Base-by-base conservation (phyloP, 1,139 yeast species). In the Candida sp. region DNA sequence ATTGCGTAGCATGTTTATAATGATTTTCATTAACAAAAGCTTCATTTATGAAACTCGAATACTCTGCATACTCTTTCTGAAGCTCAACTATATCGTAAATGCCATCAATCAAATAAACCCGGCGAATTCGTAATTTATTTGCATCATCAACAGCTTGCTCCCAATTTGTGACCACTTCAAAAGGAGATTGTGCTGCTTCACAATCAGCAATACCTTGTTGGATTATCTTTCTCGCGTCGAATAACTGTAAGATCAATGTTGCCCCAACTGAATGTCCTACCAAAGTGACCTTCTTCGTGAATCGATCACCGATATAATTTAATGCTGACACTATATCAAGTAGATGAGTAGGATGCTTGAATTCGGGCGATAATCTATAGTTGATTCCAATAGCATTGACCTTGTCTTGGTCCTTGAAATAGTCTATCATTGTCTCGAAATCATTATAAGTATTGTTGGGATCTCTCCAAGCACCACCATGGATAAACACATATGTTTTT, bases 391-490 rank as follows among this genome's bases (percentile, higher is more conserved):
- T 64, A 5, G 66, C 38, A 41, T 70, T 66, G 40, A 49, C 25
- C 11, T 51, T 33, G 5, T 41, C 21, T 22, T 35, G 27, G 22
- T n/a, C 34, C 38, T 35, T 36, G 25, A 65, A 50, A 30, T 49
- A 41, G 2, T 41, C 45, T 3, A 70, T 59, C 22, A 84, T 54
- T 4, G 55, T 54, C 15, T 66, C 65, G 45, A 80, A 82, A 55
- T 86, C 95, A 38, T 70, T 64, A 40, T 61, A 75, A 0, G 87
- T 80, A 56, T 84, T 83, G 2, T 51, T 59, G 0, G 82, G 81
- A 56, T 87, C 96, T 50, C 87, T 68, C 96, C 96, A 89, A 0
- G 93, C 96, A 0, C 97, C 97, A 0, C 96, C 96, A 59, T 89
- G 96, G 33, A 89, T 75, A 50, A 80, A 82, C 1, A 88, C 64